phyloP scores from a whole-genome alignment of 768 basidiomycete genomes.

The Pleurotus cornucopiae region DNA sequence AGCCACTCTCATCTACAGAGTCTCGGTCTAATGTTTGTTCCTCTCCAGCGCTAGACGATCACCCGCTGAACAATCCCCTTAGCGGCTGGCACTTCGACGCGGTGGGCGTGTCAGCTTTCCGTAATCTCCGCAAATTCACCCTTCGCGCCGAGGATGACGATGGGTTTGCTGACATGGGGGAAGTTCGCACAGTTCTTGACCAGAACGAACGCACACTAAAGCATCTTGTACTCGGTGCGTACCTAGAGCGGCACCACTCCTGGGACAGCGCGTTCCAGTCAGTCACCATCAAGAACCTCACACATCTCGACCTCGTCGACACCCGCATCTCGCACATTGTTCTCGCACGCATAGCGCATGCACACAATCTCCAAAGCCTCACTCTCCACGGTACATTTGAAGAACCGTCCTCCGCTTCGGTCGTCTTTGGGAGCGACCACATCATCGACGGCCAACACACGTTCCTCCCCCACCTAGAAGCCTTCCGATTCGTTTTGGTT shows the following conservation, averaged over 20 bases:
- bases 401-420: slow-evolving; percentile 50
- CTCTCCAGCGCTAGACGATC: neutral
- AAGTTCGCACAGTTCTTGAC: slow-evolving; percentile 61
- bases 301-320: slow-evolving; percentile 67
- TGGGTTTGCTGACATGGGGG: slow-evolving; percentile 66
- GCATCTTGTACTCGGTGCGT: slow-evolving; percentile 68
- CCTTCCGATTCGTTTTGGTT: slow-evolving; percentile 60
- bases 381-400: slow-evolving; percentile 67
- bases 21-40: slow-evolving; percentile 53
- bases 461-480: slow-evolving; percentile 57
- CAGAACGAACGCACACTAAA: slow-evolving; percentile 51
- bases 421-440: slow-evolving; percentile 60
- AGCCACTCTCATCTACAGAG: slow-evolving; percentile 51
- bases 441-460: slow-evolving; percentile 54
- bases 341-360: slow-evolving; percentile 58
- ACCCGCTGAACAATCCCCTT: neutral
- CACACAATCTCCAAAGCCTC: slow-evolving; percentile 55
- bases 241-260: slow-evolving; percentile 57
- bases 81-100: slow-evolving; percentile 76
- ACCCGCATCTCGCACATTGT: slow-evolving; percentile 64
- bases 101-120: slow-evolving; percentile 61
- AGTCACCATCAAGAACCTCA: slow-evolving; percentile 59
- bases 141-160: slow-evolving; percentile 69
- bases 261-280: slow-evolving; percentile 67
- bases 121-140: slow-evolving; percentile 58